phyloP scores from a whole-genome alignment of 2,329 filamentous ascomycete genomes.

The Chalaropsis thielavioides region DNA sequence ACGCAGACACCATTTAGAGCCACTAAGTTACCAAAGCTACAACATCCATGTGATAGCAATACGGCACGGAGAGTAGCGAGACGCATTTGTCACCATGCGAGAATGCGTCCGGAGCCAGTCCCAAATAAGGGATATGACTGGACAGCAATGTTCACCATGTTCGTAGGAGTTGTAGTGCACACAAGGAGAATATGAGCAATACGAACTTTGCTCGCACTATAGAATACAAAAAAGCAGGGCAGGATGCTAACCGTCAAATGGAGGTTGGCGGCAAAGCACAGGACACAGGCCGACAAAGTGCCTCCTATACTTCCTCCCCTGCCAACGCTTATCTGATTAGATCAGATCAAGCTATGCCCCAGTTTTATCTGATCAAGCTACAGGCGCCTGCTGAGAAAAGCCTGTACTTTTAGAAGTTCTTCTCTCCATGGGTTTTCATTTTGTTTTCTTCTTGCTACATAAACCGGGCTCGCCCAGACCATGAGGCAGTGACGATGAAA shows the following conservation, averaged over 20 bases:
- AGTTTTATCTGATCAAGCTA: too few relatives aligned
- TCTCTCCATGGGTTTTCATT: neutral
- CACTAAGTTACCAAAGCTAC: neutral
- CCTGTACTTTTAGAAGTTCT: neutral
- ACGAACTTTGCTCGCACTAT: neutral
- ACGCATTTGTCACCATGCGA: neutral
- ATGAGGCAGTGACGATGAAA: neutral
- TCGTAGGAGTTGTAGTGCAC: neutral
- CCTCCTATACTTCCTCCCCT: neutral
- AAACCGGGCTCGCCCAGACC: neutral
- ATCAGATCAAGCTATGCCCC: neutral
- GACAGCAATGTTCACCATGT: neutral
- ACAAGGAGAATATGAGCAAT: neutral
- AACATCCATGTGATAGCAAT: neutral
- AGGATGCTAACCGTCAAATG: neutral
- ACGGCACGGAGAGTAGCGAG: neutral
- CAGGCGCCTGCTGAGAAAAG: neutral
- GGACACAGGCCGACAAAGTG: neutral
- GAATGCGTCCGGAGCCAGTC: neutral
- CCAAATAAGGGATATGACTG: neutral
- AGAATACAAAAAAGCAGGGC: neutral
- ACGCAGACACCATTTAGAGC: neutral
- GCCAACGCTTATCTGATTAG: slow-evolving; percentile 1
- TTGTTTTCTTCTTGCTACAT: neutral
- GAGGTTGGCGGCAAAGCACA: neutral